phyloP scores from a whole-genome alignment of 257 asterid species.

The Striga asiatica region DNA sequence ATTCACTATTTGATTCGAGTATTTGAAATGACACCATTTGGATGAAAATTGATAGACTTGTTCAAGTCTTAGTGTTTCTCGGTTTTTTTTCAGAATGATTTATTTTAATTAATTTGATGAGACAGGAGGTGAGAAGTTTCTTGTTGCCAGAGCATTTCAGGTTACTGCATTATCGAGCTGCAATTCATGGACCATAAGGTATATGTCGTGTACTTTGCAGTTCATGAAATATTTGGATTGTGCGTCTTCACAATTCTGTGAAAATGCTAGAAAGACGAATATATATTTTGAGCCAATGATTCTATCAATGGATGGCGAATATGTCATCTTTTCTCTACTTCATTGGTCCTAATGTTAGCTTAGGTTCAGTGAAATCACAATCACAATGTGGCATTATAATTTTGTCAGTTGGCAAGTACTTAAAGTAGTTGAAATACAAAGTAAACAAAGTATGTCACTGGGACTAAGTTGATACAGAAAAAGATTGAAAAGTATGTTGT shows the following conservation, averaged over 20 bases:
- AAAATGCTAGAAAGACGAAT: background rate
- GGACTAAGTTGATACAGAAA: no score
- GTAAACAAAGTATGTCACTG: background rate
- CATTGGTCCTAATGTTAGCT: background rate
- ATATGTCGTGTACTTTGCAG: background rate
- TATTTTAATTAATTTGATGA: background rate
- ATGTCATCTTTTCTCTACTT: background rate
- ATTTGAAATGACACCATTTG: background rate
- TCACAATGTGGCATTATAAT: background rate
- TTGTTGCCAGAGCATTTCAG: background rate
- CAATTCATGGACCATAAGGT: conserved; percentile 11
- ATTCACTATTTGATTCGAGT: conserved; percentile 2
- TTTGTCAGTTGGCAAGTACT: background rate
- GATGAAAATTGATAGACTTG: background rate
- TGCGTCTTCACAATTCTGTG: no score
- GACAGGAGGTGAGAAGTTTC: background rate
- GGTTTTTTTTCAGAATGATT: background rate
- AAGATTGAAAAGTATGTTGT: no score
- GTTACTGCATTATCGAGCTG: conserved; percentile 6
- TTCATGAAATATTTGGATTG: no score
- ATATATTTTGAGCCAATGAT: conserved; percentile 6
- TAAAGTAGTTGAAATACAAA: no score
- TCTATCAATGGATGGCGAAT: background rate
- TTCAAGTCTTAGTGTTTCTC: background rate
- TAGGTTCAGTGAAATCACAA: background rate